Conservation (phyloP, 179 eudicot genomes). For the Camellia oleifera region DNA sequence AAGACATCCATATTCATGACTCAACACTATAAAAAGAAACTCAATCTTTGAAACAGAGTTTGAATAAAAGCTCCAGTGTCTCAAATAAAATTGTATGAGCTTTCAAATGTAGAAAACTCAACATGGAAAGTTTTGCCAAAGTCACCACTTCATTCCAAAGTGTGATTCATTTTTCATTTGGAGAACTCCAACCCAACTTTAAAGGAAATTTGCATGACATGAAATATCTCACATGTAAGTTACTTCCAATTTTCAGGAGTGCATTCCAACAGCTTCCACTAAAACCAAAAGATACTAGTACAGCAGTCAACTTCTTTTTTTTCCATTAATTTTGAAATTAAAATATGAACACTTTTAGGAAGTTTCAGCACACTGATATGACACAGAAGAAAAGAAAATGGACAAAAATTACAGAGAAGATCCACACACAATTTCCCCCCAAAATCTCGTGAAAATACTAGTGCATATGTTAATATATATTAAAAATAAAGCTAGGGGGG, state of each 20-base stretch:
- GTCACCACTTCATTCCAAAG: not conserved
- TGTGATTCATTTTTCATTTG: not conserved
- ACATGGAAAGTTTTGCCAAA: not conserved
- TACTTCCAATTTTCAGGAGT: not conserved
- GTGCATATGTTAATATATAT: not conserved
- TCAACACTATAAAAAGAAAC: not conserved
- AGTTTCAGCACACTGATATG: not conserved
- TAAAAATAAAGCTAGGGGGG: not conserved
- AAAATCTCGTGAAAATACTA: not conserved
- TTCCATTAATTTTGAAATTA: not conserved
- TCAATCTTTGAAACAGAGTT: not conserved
- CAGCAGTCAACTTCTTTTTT: not conserved
- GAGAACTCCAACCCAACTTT: too few relatives aligned
- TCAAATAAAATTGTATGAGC: not conserved
- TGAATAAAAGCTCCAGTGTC: not conserved
- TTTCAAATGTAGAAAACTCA: not conserved
- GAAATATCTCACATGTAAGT: not conserved
- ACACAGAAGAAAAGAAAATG: not conserved
- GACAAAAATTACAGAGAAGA: not conserved
- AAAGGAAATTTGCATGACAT: not conserved
- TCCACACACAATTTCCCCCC: not conserved
- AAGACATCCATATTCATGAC: not conserved
- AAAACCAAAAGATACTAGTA: not conserved
- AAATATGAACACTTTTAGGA: not conserved
- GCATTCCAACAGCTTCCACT: not conserved